Base-by-base conservation (phyloP, 805 yeast species). In the Candida taoyuanica region DNA sequence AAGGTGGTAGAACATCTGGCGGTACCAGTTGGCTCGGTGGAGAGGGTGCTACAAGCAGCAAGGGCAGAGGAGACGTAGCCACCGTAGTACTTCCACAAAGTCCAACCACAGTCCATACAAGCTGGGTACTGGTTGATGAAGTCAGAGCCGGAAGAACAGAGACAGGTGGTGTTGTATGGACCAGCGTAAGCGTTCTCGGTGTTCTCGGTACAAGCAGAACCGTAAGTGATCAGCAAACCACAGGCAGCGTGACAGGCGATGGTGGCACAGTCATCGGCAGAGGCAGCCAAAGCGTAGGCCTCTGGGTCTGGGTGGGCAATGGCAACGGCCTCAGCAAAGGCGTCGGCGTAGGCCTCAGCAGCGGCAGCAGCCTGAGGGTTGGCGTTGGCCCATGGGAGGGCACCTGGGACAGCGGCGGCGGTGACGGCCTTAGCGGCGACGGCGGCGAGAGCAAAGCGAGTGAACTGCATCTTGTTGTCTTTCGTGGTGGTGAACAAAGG, bases 31-130 rank as follows among this genome's bases (percentile, higher is more conserved):
- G 64, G 63, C 16, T 48, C 43, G 21, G 58, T 47, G 13, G 53
- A 42, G 27, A 49, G 43, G 13, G 50, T 43, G 34, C 42, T 39
- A 47, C 63, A 60, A 18, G 42, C 53, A 16, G 40, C 49, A 33
- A 59, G 40, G 7, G 63, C 55, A 15, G 49, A 41, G 7, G 52
- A 37, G 32, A 62, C 48, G 49, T 43, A 59, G 1, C 37, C 20
- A 15, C 50, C 52, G 45, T 60, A 60, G 48, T 59, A 56, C 19
- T 48, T 37, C 60, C 59, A 62, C 34, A 62, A 42, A 45, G 64
- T 60, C 65, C 64, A 60, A 31, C 65, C 66, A 51, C 66, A 62
- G 33, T 52, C 60, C 34, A 60, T 49, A 50, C 66, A 62, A 5
- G 42, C 52, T 12, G 50, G 50, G 30, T 52, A 52, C 32, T 43